Evolutionary conservation across 495 filamentous ascomycete genomes (phyloP), one percentile per base, ranked within the genome.

Genomic region (Physcia stellaris): DNA sequence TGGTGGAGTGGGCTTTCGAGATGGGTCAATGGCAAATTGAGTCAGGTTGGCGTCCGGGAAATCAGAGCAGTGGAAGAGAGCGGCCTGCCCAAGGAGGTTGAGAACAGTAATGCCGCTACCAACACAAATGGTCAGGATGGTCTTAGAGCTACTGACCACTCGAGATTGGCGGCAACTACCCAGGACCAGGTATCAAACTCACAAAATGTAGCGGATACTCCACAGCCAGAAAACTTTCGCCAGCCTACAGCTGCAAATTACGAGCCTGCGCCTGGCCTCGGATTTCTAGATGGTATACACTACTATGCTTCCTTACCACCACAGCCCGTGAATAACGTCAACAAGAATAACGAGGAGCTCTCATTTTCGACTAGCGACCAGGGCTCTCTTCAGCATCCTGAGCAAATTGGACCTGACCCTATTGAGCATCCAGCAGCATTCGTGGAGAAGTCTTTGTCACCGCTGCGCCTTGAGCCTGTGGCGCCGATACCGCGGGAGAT

Each of bases 1-100:
- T 90, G 79, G 58, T 98, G 83, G 80, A 96, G 88, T 57, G 90
- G 90, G 7, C 63, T 82, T 42, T 84, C 78, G 32, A 75, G 80
- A 40, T 82, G 80, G 68, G 64, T 62, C 32, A 79, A 83, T 55
- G 84, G 80, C 21, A 82, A 79, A 50, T 61, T 88, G 41, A 79
- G 73, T 48, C 75, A 77, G 44, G 71, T 86, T 28, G 71, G 77
- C 6, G 69, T 80, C 15, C 72, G 70, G 26, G 45, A 37, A 47
- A 61, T 45, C 41, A 45, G 38, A 54, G 50, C 46, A 16, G 57
- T 43, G 24, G 43, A 44, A 37, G 36, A 38, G 28, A 26, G 45
- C 38, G 43, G 35, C 24, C 45, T 39, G 13, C 29, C 48, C 32
- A 32, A 47, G 37, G 35, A 24, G 35, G 29, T 34, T 20, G 37